Conservation (phyloP, 108 stramenopile genomes). For the Pelagomonas calceolata region DNA sequence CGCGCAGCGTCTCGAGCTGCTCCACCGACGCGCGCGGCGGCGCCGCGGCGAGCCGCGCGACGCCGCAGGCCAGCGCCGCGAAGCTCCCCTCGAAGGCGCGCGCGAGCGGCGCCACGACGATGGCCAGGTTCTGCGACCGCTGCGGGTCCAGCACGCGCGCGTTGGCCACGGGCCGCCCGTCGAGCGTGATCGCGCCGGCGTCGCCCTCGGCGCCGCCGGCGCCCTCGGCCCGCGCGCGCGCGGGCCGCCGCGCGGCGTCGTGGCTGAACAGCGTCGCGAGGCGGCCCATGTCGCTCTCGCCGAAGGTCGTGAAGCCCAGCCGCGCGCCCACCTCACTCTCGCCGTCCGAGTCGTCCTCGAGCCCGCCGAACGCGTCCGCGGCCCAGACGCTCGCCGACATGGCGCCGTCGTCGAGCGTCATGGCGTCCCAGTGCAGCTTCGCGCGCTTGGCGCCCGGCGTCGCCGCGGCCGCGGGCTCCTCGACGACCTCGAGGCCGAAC, state of each 20-base stretch:
- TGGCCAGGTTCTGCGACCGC: neutral
- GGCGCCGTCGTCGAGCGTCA: neutral
- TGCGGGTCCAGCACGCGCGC: neutral
- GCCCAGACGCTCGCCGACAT: neutral
- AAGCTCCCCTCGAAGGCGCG: neutral
- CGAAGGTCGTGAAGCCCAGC: neutral
- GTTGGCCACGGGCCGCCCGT: no score
- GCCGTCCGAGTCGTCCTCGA: neutral
- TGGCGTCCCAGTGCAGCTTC: neutral
- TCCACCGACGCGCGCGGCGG: neutral
- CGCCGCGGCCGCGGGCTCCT: neutral
- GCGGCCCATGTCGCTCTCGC: neutral
- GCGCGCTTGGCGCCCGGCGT: neutral
- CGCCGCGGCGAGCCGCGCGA: no score
- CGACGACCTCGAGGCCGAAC: neutral
- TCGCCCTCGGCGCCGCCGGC: no score
- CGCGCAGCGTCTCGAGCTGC: neutral
- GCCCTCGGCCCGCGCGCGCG: no score
- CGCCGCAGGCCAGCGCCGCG: no score
- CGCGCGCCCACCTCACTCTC: neutral
- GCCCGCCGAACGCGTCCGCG: neutral
- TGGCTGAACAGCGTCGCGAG: neutral
- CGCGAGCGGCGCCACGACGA: neutral
- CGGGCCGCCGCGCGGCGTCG: no score
- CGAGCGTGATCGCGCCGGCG: no score